These are phyloP conservation scores for Chamaecrista fasciculata DNA, from an alignment of 306 rosid genomes.

Conservation along the genomic window DNA sequence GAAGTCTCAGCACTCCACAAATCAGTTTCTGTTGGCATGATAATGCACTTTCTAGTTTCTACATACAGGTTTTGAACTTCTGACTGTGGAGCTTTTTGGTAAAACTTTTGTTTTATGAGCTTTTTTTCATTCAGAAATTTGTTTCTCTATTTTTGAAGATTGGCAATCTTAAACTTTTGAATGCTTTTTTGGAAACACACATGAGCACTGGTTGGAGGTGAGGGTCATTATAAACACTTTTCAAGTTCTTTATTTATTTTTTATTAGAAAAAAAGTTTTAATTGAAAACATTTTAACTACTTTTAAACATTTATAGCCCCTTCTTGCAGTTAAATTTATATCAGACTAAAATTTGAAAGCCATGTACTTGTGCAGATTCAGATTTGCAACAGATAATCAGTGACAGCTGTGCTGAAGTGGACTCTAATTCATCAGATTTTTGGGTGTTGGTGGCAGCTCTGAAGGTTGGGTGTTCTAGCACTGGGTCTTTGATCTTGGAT, in stretches of 20 bases:
- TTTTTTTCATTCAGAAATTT: conserved; percentile 18
- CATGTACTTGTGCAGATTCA: conserved; percentile 41
- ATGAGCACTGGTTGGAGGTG: conserved; percentile 11
- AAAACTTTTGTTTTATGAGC: background rate
- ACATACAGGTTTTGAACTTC: conserved; percentile 22
- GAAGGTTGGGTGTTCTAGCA: conserved; percentile 60
- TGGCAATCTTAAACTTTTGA: conserved; percentile 14
- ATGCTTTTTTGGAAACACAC: conserved; percentile 15
- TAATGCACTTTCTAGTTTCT: conserved; percentile 2
- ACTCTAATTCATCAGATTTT: conserved; percentile 77
- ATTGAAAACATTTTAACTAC: background rate
- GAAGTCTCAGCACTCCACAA: background rate
- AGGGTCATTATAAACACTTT: background rate
- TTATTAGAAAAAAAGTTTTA: background rate
- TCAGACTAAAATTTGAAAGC: conserved; percentile 14
- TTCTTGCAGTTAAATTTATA: conserved; percentile 7
- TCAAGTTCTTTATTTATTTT: background rate
- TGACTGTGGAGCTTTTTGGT: conserved; percentile 15
- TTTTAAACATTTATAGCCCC: conserved; percentile 10
- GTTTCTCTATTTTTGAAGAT: conserved; percentile 12
- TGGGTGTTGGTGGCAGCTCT: conserved; percentile 96
- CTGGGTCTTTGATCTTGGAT: conserved; percentile 14
- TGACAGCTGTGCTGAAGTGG: conserved; percentile 73
- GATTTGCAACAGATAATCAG: conserved; percentile 69
- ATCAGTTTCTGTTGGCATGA: background rate